Percentiles rank a stretch among this genome's conserved stretches.
Conservation (phyloP, 805 yeast genomes). For the Ascoidea rubescens region DNA sequence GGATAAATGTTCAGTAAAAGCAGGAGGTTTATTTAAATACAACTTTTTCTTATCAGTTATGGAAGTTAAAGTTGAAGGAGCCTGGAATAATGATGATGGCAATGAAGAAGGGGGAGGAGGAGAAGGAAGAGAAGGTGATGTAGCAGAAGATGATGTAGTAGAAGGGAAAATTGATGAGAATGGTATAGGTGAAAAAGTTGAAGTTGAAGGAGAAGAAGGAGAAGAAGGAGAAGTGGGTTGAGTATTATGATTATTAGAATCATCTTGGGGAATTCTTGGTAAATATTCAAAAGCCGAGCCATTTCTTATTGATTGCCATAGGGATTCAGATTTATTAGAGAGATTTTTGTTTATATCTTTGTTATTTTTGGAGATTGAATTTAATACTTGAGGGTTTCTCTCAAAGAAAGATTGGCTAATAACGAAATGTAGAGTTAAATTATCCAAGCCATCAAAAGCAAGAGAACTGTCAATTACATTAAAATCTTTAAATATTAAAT, state of each 20-base stretch:
- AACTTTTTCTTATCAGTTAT: no score
- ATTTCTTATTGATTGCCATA: conserved; percentile 17
- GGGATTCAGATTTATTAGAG: conserved; percentile 9
- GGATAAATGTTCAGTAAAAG: not conserved
- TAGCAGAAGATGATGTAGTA: not conserved
- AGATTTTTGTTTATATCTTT: not conserved
- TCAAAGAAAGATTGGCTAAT: conserved; percentile 2
- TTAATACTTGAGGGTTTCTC: not conserved
- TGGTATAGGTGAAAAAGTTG: not conserved
- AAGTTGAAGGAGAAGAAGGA: no score
- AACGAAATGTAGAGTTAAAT: conserved; percentile 12
- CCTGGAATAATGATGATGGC: not conserved
- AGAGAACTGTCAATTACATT: not conserved
- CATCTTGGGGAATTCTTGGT: conserved; percentile 8
- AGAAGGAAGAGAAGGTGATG: no score
- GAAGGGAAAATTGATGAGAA: not conserved
- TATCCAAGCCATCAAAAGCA: not conserved
- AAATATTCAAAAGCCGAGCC: conserved; percentile 18
- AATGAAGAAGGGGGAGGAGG: not conserved
- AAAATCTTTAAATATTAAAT: conserved; percentile 10
- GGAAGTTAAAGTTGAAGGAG: not conserved
- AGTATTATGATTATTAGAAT: no score
- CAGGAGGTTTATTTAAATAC: not conserved
- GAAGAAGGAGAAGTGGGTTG: no score
- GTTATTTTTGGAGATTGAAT: not conserved